These are phyloP conservation scores for Cadophora sp. DNA, from an alignment of 2,329 filamentous ascomycete genomes.

Conservation along the genomic window DNA sequence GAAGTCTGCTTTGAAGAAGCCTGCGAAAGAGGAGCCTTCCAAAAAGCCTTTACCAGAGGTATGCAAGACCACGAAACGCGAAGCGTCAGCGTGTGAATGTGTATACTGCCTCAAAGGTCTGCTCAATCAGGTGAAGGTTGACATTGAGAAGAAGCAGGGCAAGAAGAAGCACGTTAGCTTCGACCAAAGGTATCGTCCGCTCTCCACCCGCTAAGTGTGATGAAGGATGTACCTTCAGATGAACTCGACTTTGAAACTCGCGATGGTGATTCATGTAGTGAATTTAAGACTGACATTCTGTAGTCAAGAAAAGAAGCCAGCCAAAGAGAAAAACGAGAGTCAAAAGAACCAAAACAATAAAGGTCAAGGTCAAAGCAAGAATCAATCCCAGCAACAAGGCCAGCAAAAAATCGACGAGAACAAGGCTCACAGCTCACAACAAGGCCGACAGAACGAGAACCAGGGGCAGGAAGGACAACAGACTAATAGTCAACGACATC, in stretches of 20 bases:
- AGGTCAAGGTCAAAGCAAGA: neutral
- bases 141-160: conserved; percentile 14
- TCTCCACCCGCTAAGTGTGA: neutral
- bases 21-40: neutral
- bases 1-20: conserved; percentile 21
- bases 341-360: conserved; percentile 7
- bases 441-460: neutral
- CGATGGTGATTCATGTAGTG: neutral
- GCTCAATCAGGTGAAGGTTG: conserved; percentile 12
- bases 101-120: conserved; percentile 8
- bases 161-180: conserved; percentile 14
- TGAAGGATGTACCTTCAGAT: neutral
- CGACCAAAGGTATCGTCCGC: neutral
- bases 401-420: neutral
- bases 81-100: conserved; percentile 14
- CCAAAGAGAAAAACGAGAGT: neutral
- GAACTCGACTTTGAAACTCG: neutral
- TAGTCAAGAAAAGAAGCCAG: neutral
- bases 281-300: conserved; percentile 1
- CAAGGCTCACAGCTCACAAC: neutral
- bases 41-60: conserved; percentile 12
- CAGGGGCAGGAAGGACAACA: conserved; percentile 2
- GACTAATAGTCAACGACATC: neutral
- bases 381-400: neutral
- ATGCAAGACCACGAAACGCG: conserved; percentile 1